Conservation (phyloP, 768 basidiomycete species). For the Boletus rubroflammeus region DNA sequence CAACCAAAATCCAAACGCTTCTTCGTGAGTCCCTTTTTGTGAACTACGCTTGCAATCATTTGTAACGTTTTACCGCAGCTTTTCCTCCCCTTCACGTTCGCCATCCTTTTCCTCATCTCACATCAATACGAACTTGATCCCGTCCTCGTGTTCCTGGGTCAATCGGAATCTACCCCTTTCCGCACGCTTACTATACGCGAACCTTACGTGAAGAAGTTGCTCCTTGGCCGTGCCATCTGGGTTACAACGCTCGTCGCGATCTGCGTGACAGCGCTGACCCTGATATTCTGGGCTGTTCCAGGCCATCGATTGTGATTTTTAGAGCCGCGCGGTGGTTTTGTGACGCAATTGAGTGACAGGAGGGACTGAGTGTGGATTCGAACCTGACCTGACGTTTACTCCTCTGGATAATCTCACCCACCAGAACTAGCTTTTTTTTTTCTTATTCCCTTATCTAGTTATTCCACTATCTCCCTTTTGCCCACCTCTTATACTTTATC, state of each 20-base stretch:
- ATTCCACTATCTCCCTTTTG: constrained; percentile 20
- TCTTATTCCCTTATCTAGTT: constrained; percentile 32
- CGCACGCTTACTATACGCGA: constrained; percentile 88
- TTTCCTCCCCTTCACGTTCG: constrained; percentile 90
- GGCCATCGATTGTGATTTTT: constrained; percentile 72
- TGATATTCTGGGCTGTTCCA: constrained; percentile 95
- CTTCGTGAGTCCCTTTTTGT: constrained; percentile 66
- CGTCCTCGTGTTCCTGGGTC: constrained; percentile 86
- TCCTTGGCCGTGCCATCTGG: constrained; percentile 89
- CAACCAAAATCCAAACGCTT: constrained; percentile 89
- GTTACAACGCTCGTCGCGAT: constrained; percentile 75
- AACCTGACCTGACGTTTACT: constrained; percentile 15
- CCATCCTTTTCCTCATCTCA: constrained; percentile 86
- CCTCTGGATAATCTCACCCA: constrained; percentile 20
- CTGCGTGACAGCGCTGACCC: constrained; percentile 75
- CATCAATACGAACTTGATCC: constrained; percentile 98
- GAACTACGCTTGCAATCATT: background rate
- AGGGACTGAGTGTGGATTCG: constrained; percentile 16
- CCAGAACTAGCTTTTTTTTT: constrained; percentile 23
- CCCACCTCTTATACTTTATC: constrained; percentile 20
- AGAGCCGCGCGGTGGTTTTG: background rate
- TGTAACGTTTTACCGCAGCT: constrained; percentile 48
- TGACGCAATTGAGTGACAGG: constrained; percentile 2
- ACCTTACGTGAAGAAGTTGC: constrained; percentile 88
- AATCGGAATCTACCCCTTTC: constrained; percentile 97